Evolutionary conservation across 306 rosid species (phyloP), one percentile per base, ranked within the genome.

Genomic region (Luffa aegyptiaca): DNA sequence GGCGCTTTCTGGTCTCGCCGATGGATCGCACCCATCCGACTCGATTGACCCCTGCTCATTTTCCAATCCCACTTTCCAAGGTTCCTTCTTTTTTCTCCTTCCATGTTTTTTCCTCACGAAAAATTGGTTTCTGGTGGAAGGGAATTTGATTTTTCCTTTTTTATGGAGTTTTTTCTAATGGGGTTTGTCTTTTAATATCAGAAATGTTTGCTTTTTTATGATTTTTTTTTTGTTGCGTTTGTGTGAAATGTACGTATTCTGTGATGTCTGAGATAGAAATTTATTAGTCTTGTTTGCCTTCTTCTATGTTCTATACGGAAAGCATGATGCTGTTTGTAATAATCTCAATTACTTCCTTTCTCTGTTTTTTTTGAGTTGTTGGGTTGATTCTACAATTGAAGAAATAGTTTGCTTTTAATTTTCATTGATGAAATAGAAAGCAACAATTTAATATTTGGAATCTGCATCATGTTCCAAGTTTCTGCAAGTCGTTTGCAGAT

Each of bases 21-120:
- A 87, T 26, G 83, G 83, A 87, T 89, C 97, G 68, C 85, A 82
- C 83, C 82, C 68, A 78, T 41, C 88, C 0, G 82, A 70, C 44
- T 55, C 86, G 44, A 76, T 87, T 88, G 90, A 88, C 80, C 85
- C 81, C 80, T 82, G 92, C 81, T 80, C 94, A 78, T 78, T 76
- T 85, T 66, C 86, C 88, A 91, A 86, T 84, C 96, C 89, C 62
- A 78, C 92, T 85, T 87, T 87, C 42, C 96, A 91, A 87, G 98
- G 98, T 95, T 77, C 41, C 2, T 74, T 79, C 75, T 46, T n/a
- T 20, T 48, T 7, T 42, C 45, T 63, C 9, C 12, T 9, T 26
- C 64, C 21, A 0, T 56, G 4, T 56, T 17, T 58, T 26, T 26
- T 26, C 31, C 31, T 26, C 31, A 26, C 31, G 31, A 26, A 26